Conservation (phyloP, 2,329 filamentous ascomycete species). For the Penicillium sp. region DNA sequence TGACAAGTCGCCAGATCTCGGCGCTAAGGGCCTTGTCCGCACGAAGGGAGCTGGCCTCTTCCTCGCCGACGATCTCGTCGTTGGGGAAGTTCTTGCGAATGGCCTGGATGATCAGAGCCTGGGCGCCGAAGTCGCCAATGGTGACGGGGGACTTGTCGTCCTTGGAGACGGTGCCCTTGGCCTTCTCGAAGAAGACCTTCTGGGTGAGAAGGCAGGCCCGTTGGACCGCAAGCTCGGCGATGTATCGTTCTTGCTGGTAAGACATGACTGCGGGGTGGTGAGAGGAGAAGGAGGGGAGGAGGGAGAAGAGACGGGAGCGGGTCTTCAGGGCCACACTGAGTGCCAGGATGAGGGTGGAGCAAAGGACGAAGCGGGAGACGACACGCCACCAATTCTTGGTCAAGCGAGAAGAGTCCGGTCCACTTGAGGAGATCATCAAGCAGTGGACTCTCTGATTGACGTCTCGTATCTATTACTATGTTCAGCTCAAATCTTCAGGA, state of each 20-base stretch:
- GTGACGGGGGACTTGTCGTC: conserved; percentile 95
- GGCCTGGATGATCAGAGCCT: conserved; percentile 89
- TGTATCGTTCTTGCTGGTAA: conserved; percentile 72
- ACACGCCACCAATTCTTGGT: conserved; percentile 15
- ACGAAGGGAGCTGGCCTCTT: conserved; percentile 78
- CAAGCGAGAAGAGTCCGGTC: conserved; percentile 18
- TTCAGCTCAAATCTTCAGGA: background rate
- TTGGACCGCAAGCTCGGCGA: conserved; percentile 85
- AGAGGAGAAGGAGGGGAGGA: conserved; percentile 19
- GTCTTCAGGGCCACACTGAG: conserved; percentile 37
- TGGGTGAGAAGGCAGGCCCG: conserved; percentile 71
- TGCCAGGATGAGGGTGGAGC: conserved; percentile 43
- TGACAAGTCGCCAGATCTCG: conserved; percentile 80
- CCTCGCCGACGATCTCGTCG: conserved; percentile 90
- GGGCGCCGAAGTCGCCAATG: conserved; percentile 95
- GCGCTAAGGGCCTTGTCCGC: conserved; percentile 63
- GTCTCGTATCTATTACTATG: conserved; percentile 4
- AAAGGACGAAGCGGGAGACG: conserved; percentile 31
- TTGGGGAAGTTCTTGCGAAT: conserved; percentile 83
- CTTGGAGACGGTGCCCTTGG: conserved; percentile 91
- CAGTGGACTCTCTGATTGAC: conserved; percentile 7
- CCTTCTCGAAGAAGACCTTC: conserved; percentile 76
- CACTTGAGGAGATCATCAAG: conserved; percentile 17
- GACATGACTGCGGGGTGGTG: conserved; percentile 35
- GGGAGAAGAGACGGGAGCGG: conserved; percentile 38